A percentile compares a stretch with the other conserved stretches of the same genome.
These are phyloP conservation scores for Phytophthora fragariaefolia DNA, from an alignment of 352 stramenopile species.

Conservation along the genomic window DNA sequence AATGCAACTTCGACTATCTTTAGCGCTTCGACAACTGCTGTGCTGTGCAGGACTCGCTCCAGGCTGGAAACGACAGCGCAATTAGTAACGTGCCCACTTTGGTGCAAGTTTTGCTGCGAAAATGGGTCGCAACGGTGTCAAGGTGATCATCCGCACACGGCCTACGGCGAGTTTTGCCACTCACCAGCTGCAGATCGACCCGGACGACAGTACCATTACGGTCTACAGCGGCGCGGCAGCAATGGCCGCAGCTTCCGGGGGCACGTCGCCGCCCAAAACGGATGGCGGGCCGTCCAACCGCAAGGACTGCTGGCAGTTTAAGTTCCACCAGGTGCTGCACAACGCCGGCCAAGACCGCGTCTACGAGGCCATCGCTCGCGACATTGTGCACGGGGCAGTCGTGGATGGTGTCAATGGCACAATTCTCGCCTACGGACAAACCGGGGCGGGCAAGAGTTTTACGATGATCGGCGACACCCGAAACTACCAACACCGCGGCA, in stretches of 20 bases:
- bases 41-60: no score
- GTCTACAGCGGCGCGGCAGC: constrained; percentile 44
- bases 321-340: constrained; percentile 94
- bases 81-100: no score
- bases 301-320: constrained; percentile 89
- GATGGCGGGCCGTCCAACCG: constrained; percentile 63
- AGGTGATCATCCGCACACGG: constrained; percentile 87
- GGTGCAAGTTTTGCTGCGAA: neutral
- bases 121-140: constrained; percentile 69
- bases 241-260: constrained; percentile 17
- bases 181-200: constrained; percentile 69
- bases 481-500: constrained; percentile 92
- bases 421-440: constrained; percentile 91
- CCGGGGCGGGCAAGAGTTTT: constrained; percentile 90
- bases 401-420: constrained; percentile 91
- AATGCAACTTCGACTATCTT: neutral
- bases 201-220: constrained; percentile 78
- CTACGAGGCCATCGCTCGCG: constrained; percentile 88
- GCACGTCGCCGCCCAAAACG: constrained; percentile 33
- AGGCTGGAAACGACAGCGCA: neutral
- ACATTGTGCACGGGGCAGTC: constrained; percentile 89
- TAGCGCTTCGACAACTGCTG: neutral
- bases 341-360: constrained; percentile 92
- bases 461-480: constrained; percentile 93
- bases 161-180: constrained; percentile 80